These are phyloP conservation scores for Arthrinium puccinioides DNA, from an alignment of 2,329 filamentous ascomycete species.

Conservation along the genomic window DNA sequence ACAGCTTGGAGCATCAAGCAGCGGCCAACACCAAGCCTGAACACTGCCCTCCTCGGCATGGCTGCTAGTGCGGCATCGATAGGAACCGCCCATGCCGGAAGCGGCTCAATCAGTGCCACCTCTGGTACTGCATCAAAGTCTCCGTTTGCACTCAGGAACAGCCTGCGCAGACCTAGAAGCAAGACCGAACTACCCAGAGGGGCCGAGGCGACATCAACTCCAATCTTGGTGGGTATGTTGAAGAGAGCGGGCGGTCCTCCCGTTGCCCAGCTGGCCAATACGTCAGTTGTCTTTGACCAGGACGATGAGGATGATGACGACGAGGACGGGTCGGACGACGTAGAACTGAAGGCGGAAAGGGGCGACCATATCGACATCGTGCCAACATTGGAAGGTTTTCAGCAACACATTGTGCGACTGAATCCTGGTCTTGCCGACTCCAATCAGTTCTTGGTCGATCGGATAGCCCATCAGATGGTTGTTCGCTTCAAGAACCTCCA, in stretches of 20 bases:
- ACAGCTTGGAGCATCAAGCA: slow-evolving; percentile 42
- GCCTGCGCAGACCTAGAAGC: slow-evolving; percentile 47
- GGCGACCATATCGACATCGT: slow-evolving; percentile 58
- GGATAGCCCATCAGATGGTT: slow-evolving; percentile 75
- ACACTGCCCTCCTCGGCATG: slow-evolving; percentile 50
- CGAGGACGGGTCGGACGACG: slow-evolving; percentile 46
- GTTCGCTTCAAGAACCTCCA: slow-evolving; percentile 73
- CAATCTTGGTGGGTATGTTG: slow-evolving; percentile 42
- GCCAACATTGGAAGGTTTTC: slow-evolving; percentile 71
- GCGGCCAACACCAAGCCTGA: slow-evolving; percentile 47
- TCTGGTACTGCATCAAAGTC: slow-evolving; percentile 47
- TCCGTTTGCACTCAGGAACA: slow-evolving; percentile 34
- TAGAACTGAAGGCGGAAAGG: slow-evolving; percentile 54
- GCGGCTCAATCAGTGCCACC: slow-evolving; percentile 52
- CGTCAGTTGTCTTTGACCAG: slow-evolving; percentile 34
- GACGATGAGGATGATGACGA: slow-evolving; percentile 57
- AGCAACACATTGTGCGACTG: slow-evolving; percentile 61
- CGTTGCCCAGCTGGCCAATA: slow-evolving; percentile 38
- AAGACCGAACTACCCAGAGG: slow-evolving; percentile 44
- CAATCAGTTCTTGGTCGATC: slow-evolving; percentile 62
- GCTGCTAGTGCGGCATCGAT: slow-evolving; percentile 47
- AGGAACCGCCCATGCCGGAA: slow-evolving; percentile 48
- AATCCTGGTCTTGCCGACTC: slow-evolving; percentile 60
- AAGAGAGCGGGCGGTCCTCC: slow-evolving; percentile 47
- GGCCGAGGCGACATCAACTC: slow-evolving; percentile 27